Evolutionary conservation across 108 stramenopile species (phyloP).

Genomic region (Nitzschia putrida): DNA sequence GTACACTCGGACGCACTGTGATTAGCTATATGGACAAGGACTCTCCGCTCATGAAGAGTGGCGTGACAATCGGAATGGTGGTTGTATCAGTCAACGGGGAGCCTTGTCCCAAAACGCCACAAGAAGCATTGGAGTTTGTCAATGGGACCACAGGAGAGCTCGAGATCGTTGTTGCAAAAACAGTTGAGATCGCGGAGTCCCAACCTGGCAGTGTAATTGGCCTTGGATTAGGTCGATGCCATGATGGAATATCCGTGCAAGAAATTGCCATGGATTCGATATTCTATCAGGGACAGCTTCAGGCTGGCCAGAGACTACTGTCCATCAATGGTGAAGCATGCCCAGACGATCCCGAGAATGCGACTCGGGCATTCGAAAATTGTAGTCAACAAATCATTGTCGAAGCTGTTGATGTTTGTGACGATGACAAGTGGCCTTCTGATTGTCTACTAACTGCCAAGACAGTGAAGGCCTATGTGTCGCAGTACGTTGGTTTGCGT

Average conservation of each 20-base stretch:
- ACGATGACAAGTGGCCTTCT: not conserved
- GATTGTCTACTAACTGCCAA: not conserved
- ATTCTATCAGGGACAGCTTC: too few species aligned
- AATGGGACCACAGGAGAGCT: not conserved
- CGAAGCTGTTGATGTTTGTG: too few species aligned
- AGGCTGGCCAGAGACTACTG: not conserved
- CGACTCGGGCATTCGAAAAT: not conserved
- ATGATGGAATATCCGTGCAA: too few species aligned
- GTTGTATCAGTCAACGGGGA: conserved; percentile 7
- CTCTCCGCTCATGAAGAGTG: not conserved
- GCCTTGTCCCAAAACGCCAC: not conserved
- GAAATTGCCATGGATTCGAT: too few species aligned
- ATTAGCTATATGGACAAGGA: conserved; percentile 6
- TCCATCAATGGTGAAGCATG: not conserved
- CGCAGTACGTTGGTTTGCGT: not conserved
- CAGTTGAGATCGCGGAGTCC: not conserved
- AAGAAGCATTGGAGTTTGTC: not conserved
- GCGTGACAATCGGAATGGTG: not conserved
- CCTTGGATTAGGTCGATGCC: too few species aligned
- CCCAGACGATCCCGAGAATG: not conserved
- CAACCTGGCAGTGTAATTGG: too few species aligned
- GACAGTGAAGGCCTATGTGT: not conserved
- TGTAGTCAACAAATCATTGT: too few species aligned
- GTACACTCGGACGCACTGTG: conserved; percentile 2
- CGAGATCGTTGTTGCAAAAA: conserved; percentile 6